Evolutionary conservation across 169 alveolate genomes (phyloP).

Genomic region (Plasmodium malariae): DNA sequence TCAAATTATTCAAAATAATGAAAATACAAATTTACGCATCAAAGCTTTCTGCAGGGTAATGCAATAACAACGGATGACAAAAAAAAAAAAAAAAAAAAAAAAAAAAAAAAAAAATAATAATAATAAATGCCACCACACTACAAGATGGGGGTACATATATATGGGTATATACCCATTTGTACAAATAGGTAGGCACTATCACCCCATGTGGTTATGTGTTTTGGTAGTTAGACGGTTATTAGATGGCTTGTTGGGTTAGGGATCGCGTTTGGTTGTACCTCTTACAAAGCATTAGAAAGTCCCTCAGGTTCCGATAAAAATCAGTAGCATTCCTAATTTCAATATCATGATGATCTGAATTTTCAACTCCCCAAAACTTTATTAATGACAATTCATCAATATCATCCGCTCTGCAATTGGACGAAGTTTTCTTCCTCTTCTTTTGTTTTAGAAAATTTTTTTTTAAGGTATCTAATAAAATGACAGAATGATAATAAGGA

Average conservation of each 20-base stretch:
- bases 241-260: neutral
- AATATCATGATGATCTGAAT: conserved; percentile 27
- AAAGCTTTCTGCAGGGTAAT: too few relatives aligned
- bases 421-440: conserved; percentile 20
- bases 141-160: too few relatives aligned
- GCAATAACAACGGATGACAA: too few relatives aligned
- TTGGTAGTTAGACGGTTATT: neutral
- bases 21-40: too few relatives aligned
- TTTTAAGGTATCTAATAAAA: conserved; percentile 49
- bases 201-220: too few relatives aligned
- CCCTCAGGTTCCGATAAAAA: conserved; percentile 11
- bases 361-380: conserved; percentile 37
- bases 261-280: neutral
- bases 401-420: too few relatives aligned
- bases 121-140: too few relatives aligned
- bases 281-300: conserved; percentile 6
- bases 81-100: too few relatives aligned
- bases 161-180: too few relatives aligned
- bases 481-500: conserved; percentile 79
- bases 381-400: conserved; percentile 13
- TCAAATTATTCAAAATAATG: too few relatives aligned
- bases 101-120: too few relatives aligned
- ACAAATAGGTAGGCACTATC: too few relatives aligned
- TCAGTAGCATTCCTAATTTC: neutral
- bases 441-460: conserved; percentile 20